Percentiles rank a stretch among this genome's conserved stretches.
These are phyloP conservation scores for Mycocentrospora acerina DNA, from an alignment of 2,329 filamentous ascomycete species.

Conservation along the genomic window DNA sequence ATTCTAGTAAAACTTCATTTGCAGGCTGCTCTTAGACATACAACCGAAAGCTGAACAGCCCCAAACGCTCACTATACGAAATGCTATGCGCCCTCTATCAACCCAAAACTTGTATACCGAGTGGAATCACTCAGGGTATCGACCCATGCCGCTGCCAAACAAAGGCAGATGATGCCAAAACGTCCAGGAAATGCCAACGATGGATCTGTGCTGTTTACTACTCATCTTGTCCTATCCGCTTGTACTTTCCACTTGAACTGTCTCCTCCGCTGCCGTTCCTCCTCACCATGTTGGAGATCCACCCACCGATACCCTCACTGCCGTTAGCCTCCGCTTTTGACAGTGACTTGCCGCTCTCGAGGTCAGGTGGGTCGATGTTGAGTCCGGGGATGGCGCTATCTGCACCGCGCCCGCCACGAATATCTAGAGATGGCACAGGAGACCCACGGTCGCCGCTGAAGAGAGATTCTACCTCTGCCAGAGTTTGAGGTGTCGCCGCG, in stretches of 20 bases:
- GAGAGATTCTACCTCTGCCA: constrained; percentile 79
- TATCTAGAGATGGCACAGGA: constrained; percentile 75
- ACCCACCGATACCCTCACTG: constrained; percentile 66
- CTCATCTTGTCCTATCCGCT: constrained; percentile 48
- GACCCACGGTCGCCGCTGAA: constrained; percentile 67
- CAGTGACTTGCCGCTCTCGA: constrained; percentile 53
- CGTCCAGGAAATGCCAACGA: constrained; percentile 20
- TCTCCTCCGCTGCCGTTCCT: constrained; percentile 50
- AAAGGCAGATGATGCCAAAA: constrained; percentile 20
- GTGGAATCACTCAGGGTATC: constrained; percentile 24
- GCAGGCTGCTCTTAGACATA: constrained; percentile 10
- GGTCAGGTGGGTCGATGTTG: constrained; percentile 75
- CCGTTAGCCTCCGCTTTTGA: constrained; percentile 29
- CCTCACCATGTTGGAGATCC: constrained; percentile 68
- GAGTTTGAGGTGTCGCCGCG: constrained; percentile 74
- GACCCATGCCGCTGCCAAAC: constrained; percentile 23
- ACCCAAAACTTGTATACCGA: constrained; percentile 23
- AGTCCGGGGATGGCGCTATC: constrained; percentile 76
- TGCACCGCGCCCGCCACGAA: constrained; percentile 53
- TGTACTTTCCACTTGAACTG: constrained; percentile 49
- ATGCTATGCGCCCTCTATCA: constrained; percentile 33
- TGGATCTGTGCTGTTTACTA: constrained; percentile 14
- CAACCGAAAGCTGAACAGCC: constrained; percentile 12
- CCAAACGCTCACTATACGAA: constrained; percentile 15
- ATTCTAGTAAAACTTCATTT: constrained; percentile 2